Evolutionary conservation across 441 rosid genomes (phyloP).

Genomic region (Breynia disticha): DNA sequence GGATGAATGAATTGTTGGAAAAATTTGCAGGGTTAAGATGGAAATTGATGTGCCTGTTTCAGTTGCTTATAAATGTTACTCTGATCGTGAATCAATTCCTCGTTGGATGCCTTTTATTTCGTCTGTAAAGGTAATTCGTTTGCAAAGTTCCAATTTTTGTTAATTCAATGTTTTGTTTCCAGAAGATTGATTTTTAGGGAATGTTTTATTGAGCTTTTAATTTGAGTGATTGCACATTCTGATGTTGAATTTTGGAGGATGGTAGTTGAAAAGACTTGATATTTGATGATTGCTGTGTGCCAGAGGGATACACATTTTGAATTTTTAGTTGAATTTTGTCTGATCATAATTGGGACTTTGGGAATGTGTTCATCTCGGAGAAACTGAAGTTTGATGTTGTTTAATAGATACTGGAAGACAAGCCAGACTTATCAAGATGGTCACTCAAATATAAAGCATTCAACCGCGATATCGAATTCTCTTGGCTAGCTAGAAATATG

Average conservation of each 20-base stretch:
- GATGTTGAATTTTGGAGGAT: too few species aligned
- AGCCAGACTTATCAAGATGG: slow-evolving; percentile 77
- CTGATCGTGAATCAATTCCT: slow-evolving; percentile 74
- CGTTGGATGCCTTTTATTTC: slow-evolving; percentile 96
- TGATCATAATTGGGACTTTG: slow-evolving; percentile 3
- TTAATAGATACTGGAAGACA: slow-evolving; percentile 56
- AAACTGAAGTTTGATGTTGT: slow-evolving; percentile 18
- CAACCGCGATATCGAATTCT: slow-evolving; percentile 61
- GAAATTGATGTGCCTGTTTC: slow-evolving; percentile 64
- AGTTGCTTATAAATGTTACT: slow-evolving; percentile 61
- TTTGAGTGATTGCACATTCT: too few species aligned
- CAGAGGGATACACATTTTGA: not conserved
- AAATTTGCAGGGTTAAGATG: slow-evolving; percentile 58
- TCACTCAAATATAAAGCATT: slow-evolving; percentile 69
- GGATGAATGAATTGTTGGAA: too few species aligned
- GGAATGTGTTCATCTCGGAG: slow-evolving; percentile 1
- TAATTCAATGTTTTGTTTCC: not conserved
- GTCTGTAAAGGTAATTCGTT: slow-evolving; percentile 55
- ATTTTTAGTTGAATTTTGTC: not conserved
- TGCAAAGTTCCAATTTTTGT: not conserved
- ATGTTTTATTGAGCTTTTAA: too few species aligned
- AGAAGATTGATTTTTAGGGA: not conserved
- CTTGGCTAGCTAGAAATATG: slow-evolving; percentile 92
- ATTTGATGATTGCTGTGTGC: too few species aligned
- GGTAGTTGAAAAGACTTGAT: too few species aligned